Base-by-base conservation (phyloP, 805 yeast genomes). In the Tetrapisispora nanseiensis region DNA sequence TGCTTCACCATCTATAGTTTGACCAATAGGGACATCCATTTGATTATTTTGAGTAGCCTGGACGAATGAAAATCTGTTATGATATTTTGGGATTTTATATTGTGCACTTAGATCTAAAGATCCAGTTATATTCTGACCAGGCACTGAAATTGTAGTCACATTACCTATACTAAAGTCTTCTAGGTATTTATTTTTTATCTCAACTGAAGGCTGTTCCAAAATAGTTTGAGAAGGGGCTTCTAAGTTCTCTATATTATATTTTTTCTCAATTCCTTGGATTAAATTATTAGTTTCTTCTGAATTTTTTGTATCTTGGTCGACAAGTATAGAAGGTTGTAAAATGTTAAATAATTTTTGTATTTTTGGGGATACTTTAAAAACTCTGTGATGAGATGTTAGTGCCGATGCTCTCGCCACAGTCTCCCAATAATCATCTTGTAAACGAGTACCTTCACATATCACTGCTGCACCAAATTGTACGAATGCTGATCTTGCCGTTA, bases 351-450 rank as follows among this genome's bases (percentile, higher is more conserved):
- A 28, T 15, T 39, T 39, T 20, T 52, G 30, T 12, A 57, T 18
- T 34, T 49, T 50, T 1, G 39, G 5, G 3, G 56, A 38, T 9
- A 54, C 52, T 20, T 55, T 55, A 43, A 60, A 65, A 3, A 73
- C 77, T 24, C 72, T 67, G 42, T 71, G 74, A 33, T 62, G 63
- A 21, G 68, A 67, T 1, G 70, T 66, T 39, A 71, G 69, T 1
- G 71, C 71, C 46, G 71, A 71, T 16, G 60, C 62, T 30, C 54
- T 57, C 0, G 70, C 69, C 3, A 59, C 50, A 3, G 60, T 61
- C 46, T 74, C 80, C 76, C 78, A 76, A 52, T 76, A 76, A 53
- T 76, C 82, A 54, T 76, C 81, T 3, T 55, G 46, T 4, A 75
- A 63, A 44, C 80, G 64, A 29, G 59, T 56, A 6, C 81, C 82